Base-by-base conservation (phyloP, 2,329 filamentous ascomycete genomes). In the Passalora sequoiae region DNA sequence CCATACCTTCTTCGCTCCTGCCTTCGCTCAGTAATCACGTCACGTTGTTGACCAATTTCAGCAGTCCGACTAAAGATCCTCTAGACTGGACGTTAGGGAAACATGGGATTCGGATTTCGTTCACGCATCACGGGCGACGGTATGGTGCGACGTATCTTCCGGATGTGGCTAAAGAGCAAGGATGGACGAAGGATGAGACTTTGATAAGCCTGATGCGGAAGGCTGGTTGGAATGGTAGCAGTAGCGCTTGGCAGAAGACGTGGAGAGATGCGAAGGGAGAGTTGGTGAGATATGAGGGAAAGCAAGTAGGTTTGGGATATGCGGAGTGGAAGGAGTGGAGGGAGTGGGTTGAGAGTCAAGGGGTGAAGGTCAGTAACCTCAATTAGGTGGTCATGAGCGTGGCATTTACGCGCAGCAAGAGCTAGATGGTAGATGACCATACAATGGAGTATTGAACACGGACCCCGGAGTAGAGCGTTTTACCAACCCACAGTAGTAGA, bases 161-260 rank as follows among this genome's bases (percentile, higher is more conserved):
- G 0, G 87, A 96, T 62, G 89, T 98, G 4, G 85, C 91, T 7
- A 71, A 77, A 1, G 92, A 98, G 71, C 92, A 97, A 64, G 89
- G 87, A 12, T 98, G 92, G 92, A 86, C 78, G 8, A 89, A 92
- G 66, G 89, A 97, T 63, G 87, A 97, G 73, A 86, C 91, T 0
- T 66, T 98, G 2, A 76, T 89, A 41, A 94, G 86, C 66, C 69
- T 97, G 61, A 92, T 96, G 83, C 77, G 87, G 47, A 98, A 98
- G 74, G 89, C 89, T 0, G 92, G 92, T 1, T 98, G 89, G 89
- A 76, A 76, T 45, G 89, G 88, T 1, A 66, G 69, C 32, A 55
- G 51, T 19, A 52, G 49, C 5, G 41, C 37, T 3, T 63, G 61
- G 61, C 69, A 60, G 59, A 69, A 70, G 40, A 75, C 78, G 29